phyloP scores from a whole-genome alignment of 768 basidiomycete species.

The Pisolithus orientalis region DNA sequence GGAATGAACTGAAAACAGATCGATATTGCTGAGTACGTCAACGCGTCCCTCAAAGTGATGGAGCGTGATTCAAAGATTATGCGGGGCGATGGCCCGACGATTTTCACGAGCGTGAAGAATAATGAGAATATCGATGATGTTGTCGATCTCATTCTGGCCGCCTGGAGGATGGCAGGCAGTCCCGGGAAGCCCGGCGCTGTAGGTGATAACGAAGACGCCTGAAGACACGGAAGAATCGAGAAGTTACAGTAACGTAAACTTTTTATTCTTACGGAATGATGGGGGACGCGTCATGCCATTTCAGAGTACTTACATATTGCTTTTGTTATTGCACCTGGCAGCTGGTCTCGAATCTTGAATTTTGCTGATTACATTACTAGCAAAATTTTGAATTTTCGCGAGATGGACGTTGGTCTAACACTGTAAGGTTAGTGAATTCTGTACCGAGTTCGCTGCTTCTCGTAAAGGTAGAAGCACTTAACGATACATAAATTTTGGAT shows the following conservation, averaged over 20 bases:
- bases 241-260: background rate
- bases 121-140: constrained; percentile 77
- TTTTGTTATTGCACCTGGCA: too few relatives aligned
- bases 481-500: too few relatives aligned
- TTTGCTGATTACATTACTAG: too few relatives aligned
- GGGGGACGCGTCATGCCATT: background rate
- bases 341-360: too few relatives aligned
- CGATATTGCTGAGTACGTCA: constrained; percentile 89
- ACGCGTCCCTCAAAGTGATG: constrained; percentile 93
- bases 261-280: background rate
- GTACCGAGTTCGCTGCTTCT: too few relatives aligned
- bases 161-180: constrained; percentile 81
- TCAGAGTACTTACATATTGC: too few relatives aligned
- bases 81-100: constrained; percentile 90
- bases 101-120: constrained; percentile 83
- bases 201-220: constrained; percentile 11
- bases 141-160: constrained; percentile 71
- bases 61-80: constrained; percentile 86
- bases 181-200: constrained; percentile 51
- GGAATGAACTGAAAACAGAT: constrained; percentile 43
- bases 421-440: too few relatives aligned
- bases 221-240: background rate
- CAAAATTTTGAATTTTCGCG: too few relatives aligned
- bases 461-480: too few relatives aligned
- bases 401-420: too few relatives aligned